These are phyloP conservation scores for Agastache rugosa DNA, from an alignment of 257 asterid genomes.

Conservation along the genomic window DNA sequence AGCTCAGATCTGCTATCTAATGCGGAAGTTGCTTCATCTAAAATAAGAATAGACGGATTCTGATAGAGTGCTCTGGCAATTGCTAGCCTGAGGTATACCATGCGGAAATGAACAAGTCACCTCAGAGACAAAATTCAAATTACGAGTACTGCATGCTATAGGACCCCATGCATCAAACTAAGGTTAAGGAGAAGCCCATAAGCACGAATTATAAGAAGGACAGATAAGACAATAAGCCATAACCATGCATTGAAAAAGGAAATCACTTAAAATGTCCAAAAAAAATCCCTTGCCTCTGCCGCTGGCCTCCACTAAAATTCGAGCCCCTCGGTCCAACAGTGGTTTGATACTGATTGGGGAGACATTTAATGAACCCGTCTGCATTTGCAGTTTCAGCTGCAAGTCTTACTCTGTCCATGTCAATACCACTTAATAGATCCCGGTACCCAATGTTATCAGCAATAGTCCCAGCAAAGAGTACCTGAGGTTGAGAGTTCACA, in stretches of 20 bases:
- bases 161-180: not conserved
- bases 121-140: not conserved
- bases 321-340: slow-evolving; percentile 93
- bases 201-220: not conserved
- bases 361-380: slow-evolving; percentile 71
- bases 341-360: slow-evolving; percentile 71
- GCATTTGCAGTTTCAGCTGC: slow-evolving; percentile 94
- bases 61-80: slow-evolving; percentile 93
- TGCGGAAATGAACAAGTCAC: slow-evolving; percentile 3
- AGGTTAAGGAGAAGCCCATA: not conserved
- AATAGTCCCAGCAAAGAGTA: slow-evolving; percentile 80
- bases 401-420: slow-evolving; percentile 71
- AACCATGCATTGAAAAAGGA: not conserved
- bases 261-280: not conserved
- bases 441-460: slow-evolving; percentile 92
- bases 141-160: not conserved
- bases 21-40: slow-evolving; percentile 98
- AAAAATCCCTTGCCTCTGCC: slow-evolving; percentile 63
- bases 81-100: slow-evolving; percentile 65
- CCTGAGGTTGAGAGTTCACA: slow-evolving; percentile 46
- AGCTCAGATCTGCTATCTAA: slow-evolving; percentile 87
- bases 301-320: slow-evolving; percentile 90
- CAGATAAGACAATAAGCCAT: not conserved
- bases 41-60: slow-evolving; percentile 83
- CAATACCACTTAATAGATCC: slow-evolving; percentile 73